These are phyloP conservation scores for Yamadazyma songkhlaensis DNA, from an alignment of 1,139 yeast genomes.

Conservation along the genomic window DNA sequence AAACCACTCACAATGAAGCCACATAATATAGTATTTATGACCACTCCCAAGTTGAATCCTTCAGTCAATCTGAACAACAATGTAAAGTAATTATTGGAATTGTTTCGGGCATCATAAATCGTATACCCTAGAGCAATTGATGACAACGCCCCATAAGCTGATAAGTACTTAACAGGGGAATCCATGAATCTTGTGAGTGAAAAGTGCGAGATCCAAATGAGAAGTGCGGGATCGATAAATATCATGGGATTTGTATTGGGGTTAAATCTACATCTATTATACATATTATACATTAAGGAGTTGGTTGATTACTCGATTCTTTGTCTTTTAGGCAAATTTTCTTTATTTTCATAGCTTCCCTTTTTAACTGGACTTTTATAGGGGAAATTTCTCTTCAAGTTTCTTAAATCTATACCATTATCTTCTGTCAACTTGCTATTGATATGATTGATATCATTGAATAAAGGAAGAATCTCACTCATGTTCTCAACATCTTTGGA, in stretches of 20 bases:
- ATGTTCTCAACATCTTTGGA: slow-evolving; percentile 4
- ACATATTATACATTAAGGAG: slow-evolving; percentile 5
- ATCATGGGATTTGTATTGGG: too few species aligned
- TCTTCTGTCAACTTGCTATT: background rate
- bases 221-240: too few species aligned
- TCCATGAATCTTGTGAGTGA: background rate
- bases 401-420: background rate
- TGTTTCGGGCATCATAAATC: slow-evolving; percentile 22
- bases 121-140: slow-evolving; percentile 26
- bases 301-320: slow-evolving; percentile 3
- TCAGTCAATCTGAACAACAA: slow-evolving; percentile 33
- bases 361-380: background rate
- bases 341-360: slow-evolving; percentile 9
- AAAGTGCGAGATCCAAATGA: background rate
- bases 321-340: slow-evolving; percentile 15
- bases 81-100: slow-evolving; percentile 26
- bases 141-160: slow-evolving; percentile 26
- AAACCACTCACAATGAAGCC: slow-evolving; percentile 40
- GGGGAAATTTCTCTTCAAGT: background rate
- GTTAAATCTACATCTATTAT: slow-evolving; percentile 6
- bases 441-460: background rate
- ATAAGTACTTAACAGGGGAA: slow-evolving; percentile 16
- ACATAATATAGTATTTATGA: slow-evolving; percentile 34
- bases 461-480: slow-evolving; percentile 5
- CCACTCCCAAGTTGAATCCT: slow-evolving; percentile 31